Base-by-base conservation (phyloP, 768 basidiomycete species). In the Clavaria fumosa region DNA sequence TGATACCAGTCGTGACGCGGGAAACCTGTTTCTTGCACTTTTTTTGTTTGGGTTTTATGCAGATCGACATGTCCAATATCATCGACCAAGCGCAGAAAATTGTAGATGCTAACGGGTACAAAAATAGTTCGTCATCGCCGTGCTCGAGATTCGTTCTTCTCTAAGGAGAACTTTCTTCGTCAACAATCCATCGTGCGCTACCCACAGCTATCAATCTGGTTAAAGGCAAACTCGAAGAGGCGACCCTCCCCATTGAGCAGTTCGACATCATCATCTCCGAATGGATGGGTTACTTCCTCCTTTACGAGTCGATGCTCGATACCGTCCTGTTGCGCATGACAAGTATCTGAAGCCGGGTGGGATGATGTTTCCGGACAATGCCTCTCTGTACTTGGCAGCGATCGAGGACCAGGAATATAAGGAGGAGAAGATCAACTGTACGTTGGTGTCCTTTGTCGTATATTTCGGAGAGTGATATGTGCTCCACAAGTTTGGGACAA, bases 41-140 rank as follows among this genome's bases (percentile, higher is more conserved):
- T n/a, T n/a, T n/a, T n/a, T n/a, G n/a, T n/a, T n/a, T n/a, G n/a
- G n/a, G n/a, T n/a, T n/a, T n/a, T 41, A 52, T 35, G 2, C 33
- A 91, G 85, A 91, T 99, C 59, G 95, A 99, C 64, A 99, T 99
- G 95, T 95, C 90, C 41, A 99, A 99, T 63, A 99, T 99, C 61
- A 85, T 97, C 58, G 95, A 97, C 64, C 93, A 97, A 63, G 95
- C 95, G 2, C 75, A 80, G 64, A 93, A 86, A 60, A 99, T 99
- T 45, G 76, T 97, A 47, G 80, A 89, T 49, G 83, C 85, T 11
- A 99, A 99, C 48, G 91, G 91, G 34, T 96, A 96, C 69, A 76
- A 78, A 61, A 81, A 95, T 54, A 81, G 90, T 96, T n/a, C n/a
- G n/a, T n/a, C n/a, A n/a, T n/a, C n/a, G n/a, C n/a, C 31, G 19